Evolutionary conservation across 2,329 filamentous ascomycete species (phyloP), one percentile per base, ranked within the genome.

Genomic region (Penicillium sp.): DNA sequence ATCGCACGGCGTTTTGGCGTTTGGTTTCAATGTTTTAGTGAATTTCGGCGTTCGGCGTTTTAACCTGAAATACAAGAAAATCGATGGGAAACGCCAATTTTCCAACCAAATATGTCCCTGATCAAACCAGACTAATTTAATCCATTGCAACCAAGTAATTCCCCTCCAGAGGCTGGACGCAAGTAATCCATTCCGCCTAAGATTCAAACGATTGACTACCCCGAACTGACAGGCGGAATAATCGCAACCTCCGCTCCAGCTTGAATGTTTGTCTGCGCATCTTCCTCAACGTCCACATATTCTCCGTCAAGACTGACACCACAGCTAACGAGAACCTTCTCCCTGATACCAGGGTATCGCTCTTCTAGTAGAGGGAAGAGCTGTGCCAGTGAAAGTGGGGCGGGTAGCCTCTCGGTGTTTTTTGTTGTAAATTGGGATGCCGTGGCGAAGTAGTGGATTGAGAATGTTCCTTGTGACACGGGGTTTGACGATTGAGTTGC

Each of bases 201-300:
- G 19, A 21, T 37, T n/a, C 47, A 7, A 9, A 16, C n/a, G 47
- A 4, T n/a, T 37, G 26, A 55, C 66, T 58, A 80, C 24, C 78
- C 78, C 54, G 77, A 79, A 65, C 78, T 80, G 54, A 80, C 78
- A 52, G 78, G 78, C 49, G 78, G 78, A 60, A 80, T 79, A 58
- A 80, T 69, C 16, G 74, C 78, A 53, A 80, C 76, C 60, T 80
- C 78, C 50, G 77, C 71, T 14, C 76, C 76, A 5, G 60, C 52
- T 43, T 62, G 49, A 56, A 80, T 77, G 31, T 75, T 49, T 10
- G 61, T 56, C 13, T 64, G 58, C 3, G 56, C 60, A 27, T 62
- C 64, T 9, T 63, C 65, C 8, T 64, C 58, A 27, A 76, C 52
- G 65, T 79, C 77, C 4, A 79, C 76, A 64, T 80, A 80, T 51